These are phyloP conservation scores for Xanthoconium purpureum DNA, from an alignment of 768 basidiomycete species.

Conservation along the genomic window DNA sequence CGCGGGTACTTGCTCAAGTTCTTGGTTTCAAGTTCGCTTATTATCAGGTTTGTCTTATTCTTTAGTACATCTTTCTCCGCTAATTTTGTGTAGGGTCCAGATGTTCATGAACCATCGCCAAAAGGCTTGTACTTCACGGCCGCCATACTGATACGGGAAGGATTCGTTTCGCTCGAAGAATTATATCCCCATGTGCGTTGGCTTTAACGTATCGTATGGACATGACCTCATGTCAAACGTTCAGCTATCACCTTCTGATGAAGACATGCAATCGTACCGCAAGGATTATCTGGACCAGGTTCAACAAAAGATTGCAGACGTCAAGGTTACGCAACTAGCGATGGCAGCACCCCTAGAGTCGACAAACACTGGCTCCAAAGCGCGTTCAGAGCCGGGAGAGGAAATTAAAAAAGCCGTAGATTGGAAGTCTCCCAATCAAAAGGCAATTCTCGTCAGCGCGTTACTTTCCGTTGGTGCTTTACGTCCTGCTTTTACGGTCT, in stretches of 20 bases:
- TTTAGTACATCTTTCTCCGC: conserved; percentile 1
- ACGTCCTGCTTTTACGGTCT: conserved; percentile 70
- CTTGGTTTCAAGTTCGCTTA: conserved; percentile 96
- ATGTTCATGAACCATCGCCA: conserved; percentile 59
- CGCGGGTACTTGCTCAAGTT: conserved; percentile 80
- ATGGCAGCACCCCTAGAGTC: conserved; percentile 82
- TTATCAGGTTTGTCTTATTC: conserved; percentile 66
- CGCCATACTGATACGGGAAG: conserved; percentile 86
- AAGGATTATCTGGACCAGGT: conserved; percentile 65
- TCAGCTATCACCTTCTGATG: conserved; percentile 73
- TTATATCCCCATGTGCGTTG: conserved; percentile 84
- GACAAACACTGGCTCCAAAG: conserved; percentile 37
- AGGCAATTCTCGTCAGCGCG: conserved; percentile 70
- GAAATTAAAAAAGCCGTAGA: conserved; percentile 36
- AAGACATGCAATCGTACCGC: conserved; percentile 65
- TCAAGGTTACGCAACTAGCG: conserved; percentile 74
- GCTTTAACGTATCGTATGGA: neutral
- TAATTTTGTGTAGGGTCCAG: conserved; percentile 43
- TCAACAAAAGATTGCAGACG: conserved; percentile 59
- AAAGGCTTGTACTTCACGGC: conserved; percentile 76
- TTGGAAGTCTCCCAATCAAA: conserved; percentile 63
- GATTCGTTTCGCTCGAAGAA: conserved; percentile 83
- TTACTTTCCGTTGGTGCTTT: conserved; percentile 86
- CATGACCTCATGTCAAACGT: conserved; percentile 5
- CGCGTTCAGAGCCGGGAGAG: conserved; percentile 38